Base-by-base conservation (phyloP, 257 asterid species). In the Leptodermis oblonga region DNA sequence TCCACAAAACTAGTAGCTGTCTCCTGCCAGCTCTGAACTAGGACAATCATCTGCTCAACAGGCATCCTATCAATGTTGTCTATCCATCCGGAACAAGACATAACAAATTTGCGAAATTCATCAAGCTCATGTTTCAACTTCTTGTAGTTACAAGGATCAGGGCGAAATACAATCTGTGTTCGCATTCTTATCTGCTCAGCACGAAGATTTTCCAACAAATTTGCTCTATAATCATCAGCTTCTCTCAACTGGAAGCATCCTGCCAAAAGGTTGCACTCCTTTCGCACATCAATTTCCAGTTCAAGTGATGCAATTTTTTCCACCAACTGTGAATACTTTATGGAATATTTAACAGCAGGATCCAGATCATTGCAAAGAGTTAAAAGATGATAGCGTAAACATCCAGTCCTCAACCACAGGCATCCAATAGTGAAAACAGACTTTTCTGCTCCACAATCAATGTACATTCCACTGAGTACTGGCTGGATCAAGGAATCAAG, bases 11-110 rank as follows among this genome's bases (percentile, higher is more conserved):
- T 25, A 18, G 93, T 81, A 23, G 85, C 76, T 10, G 62, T 86
- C 79, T 83, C 86, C 95, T 94, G 99, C 96, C 96, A 90, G 74
- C 87, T 89, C 60, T 55, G 80, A 74, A 88, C 81, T 79, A 79
- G 76, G 61, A 74, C 70, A 43, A 79, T 78, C 61, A 77, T 72
- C 61, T 81, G 73, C 74, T 78, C 83, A 14, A 68, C 54, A 42
- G 58, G 62, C 78, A 69, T 67, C 76, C 64, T 72, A 73, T 74
- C 74, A 37, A 78, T 73, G 76, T 34, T 34, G 64, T 81, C 79
- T 70, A 76, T 74, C 93, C 86, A 83, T 59, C 70, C 82, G 56
- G 76, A 75, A 61, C 77, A 62, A 64, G 79, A 63, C 37, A 73
- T 71, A 76, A 86, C 90, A 53, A 33, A 41, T 72, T 67, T 67